Percentiles rank a stretch among this genome's conserved stretches.
phyloP scores from a whole-genome alignment of 1,284 basidiomycete genomes.

The Heliocybe sulcata region DNA sequence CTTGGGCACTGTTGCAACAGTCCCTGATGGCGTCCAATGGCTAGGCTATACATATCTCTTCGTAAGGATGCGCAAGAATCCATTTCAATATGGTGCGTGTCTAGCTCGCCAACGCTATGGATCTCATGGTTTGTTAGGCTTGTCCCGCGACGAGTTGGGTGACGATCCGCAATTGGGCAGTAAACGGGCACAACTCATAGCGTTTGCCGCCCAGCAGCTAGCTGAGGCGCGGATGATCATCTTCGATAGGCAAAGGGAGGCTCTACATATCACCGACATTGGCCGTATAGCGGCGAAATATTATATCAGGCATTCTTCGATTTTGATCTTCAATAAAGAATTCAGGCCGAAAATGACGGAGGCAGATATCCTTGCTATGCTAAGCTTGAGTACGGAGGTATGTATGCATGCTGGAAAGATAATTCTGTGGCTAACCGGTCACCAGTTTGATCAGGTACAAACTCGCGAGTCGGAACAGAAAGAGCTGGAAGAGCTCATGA shows the following conservation, averaged over 20 bases:
- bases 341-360: slow-evolving; percentile 89
- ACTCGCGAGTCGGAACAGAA: slow-evolving; percentile 85
- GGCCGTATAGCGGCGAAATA: slow-evolving; percentile 96
- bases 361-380: slow-evolving; percentile 85
- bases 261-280: slow-evolving; percentile 77
- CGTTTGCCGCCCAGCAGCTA: slow-evolving; percentile 64
- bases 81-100: slow-evolving; percentile 75
- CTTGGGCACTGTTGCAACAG: slow-evolving; percentile 88
- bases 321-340: slow-evolving; percentile 84
- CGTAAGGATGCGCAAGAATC: slow-evolving; percentile 93
- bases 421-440: neutral
- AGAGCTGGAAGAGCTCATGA: slow-evolving; percentile 74
- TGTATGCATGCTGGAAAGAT: slow-evolving; percentile 11
- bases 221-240: slow-evolving; percentile 81
- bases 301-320: slow-evolving; percentile 84
- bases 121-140: slow-evolving; percentile 40
- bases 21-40: slow-evolving; percentile 90
- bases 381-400: slow-evolving; percentile 90
- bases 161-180: slow-evolving; percentile 78
- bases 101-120: neutral
- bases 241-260: slow-evolving; percentile 56
- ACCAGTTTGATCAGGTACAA: slow-evolving; percentile 91
- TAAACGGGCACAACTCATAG: slow-evolving; percentile 73
- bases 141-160: slow-evolving; percentile 63
- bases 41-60: slow-evolving; percentile 97